Percentiles rank a stretch among this genome's conserved stretches.
phyloP scores from a whole-genome alignment of 2,329 filamentous ascomycete species.

The Aspergillus niger region DNA sequence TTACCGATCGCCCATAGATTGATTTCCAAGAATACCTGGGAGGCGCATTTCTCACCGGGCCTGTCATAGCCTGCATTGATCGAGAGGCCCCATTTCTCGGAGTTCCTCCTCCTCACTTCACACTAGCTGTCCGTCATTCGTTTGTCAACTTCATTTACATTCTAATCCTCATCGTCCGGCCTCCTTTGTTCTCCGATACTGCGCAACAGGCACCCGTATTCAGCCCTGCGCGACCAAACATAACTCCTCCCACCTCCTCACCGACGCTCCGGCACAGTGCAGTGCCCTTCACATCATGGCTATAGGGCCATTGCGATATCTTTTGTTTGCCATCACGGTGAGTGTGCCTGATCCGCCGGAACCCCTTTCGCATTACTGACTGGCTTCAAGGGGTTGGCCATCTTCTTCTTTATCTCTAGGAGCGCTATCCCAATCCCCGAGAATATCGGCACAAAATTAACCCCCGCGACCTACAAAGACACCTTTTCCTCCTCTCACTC shows the following conservation, averaged over 20 bases:
- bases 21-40: not conserved
- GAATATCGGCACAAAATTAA: conserved; percentile 26
- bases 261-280: conserved; percentile 14
- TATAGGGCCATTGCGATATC: conserved; percentile 21
- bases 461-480: conserved; percentile 27
- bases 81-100: not conserved
- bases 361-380: not conserved
- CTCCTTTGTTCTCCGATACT: not conserved
- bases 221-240: not conserved
- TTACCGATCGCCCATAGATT: conserved; percentile 4
- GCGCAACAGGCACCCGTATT: conserved; percentile 9
- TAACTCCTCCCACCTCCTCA: not conserved
- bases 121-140: not conserved
- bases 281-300: conserved; percentile 15
- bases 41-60: not conserved
- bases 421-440: conserved; percentile 51
- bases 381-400: conserved; percentile 57
- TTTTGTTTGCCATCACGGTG: conserved; percentile 18
- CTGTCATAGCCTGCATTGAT: not conserved
- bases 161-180: not conserved
- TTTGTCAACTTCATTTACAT: not conserved
- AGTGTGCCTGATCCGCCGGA: not conserved
- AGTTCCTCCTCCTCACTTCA: too few relatives aligned
- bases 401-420: conserved; percentile 81
- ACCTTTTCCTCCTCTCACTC: conserved; percentile 13